A percentile compares a stretch with the other conserved stretches of the same genome.
phyloP scores from a whole-genome alignment of 129 eudicot species.

The Pittosporum tobira region DNA sequence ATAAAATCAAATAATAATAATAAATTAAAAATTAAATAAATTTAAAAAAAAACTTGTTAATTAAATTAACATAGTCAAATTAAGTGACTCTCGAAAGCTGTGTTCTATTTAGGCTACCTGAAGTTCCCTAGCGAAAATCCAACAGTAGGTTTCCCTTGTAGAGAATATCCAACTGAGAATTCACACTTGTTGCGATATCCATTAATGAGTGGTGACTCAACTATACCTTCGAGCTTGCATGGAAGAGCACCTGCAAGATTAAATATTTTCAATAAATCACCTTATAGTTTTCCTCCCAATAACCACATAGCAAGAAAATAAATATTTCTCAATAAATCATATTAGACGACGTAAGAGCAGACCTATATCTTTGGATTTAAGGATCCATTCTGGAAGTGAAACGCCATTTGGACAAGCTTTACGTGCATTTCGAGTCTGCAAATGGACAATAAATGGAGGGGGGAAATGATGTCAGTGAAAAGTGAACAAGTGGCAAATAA shows the following conservation, averaged over 20 bases:
- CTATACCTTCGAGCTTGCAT: constrained; percentile 86
- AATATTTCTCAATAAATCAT: constrained; percentile 1
- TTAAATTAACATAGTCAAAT: neutral
- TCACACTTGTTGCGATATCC: constrained; percentile 97
- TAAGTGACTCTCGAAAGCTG: neutral
- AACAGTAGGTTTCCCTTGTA: constrained; percentile 64
- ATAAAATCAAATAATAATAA: no score
- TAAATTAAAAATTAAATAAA: no score
- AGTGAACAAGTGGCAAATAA: neutral
- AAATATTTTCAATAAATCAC: neutral
- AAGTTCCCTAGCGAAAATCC: constrained; percentile 92
- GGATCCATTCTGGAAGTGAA: constrained; percentile 75
- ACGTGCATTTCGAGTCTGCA: constrained; percentile 88
- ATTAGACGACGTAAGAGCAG: constrained; percentile 6
- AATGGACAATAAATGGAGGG: constrained; percentile 4
- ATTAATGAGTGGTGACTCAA: constrained; percentile 76
- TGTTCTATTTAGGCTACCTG: constrained; percentile 36
- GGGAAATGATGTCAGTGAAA: neutral
- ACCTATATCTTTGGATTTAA: constrained; percentile 86
- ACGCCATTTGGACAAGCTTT: constrained; percentile 84
- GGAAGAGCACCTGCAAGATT: constrained; percentile 72
- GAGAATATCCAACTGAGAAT: constrained; percentile 83
- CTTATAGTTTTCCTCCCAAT: constrained; percentile 1
- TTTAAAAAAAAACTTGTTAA: no score
- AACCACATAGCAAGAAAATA: neutral